These are phyloP conservation scores for Entamoeba moshkovskii DNA, from an alignment of 208 protist species.

Conservation along the genomic window DNA sequence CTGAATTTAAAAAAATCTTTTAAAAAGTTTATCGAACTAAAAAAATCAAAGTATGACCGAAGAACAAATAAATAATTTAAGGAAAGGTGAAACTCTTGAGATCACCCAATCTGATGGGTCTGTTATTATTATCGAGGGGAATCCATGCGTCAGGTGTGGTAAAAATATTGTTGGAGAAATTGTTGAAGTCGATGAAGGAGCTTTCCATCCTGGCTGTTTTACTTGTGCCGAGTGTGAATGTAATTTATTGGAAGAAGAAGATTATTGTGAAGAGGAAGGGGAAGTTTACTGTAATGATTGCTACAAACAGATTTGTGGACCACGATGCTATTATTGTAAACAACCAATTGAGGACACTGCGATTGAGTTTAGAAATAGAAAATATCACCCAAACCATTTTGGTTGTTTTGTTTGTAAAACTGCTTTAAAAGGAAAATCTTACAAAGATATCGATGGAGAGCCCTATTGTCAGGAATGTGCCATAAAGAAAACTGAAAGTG, in stretches of 20 bases:
- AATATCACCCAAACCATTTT: neutral
- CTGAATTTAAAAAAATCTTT: neutral
- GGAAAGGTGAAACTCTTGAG: neutral
- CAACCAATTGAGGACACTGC: neutral
- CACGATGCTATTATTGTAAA: constrained; percentile 1
- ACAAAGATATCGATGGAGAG: neutral
- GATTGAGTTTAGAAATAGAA: neutral
- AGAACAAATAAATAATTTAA: neutral
- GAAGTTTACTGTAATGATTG: neutral
- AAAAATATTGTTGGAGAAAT: neutral
- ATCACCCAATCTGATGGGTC: neutral
- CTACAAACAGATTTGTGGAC: neutral
- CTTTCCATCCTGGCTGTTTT: neutral
- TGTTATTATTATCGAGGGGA: neutral
- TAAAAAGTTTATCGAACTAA: neutral
- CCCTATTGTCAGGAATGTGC: neutral
- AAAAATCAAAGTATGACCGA: neutral
- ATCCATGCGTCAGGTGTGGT: neutral
- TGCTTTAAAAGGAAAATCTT: neutral
- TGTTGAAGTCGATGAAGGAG: neutral
- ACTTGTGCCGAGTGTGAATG: neutral
- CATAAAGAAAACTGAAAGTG: neutral
- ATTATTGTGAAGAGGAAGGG: neutral
- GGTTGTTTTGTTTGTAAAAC: neutral
- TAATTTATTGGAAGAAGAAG: neutral